These are phyloP conservation scores for Serendipita sp. DNA, from an alignment of 768 basidiomycete species.

Conservation along the genomic window DNA sequence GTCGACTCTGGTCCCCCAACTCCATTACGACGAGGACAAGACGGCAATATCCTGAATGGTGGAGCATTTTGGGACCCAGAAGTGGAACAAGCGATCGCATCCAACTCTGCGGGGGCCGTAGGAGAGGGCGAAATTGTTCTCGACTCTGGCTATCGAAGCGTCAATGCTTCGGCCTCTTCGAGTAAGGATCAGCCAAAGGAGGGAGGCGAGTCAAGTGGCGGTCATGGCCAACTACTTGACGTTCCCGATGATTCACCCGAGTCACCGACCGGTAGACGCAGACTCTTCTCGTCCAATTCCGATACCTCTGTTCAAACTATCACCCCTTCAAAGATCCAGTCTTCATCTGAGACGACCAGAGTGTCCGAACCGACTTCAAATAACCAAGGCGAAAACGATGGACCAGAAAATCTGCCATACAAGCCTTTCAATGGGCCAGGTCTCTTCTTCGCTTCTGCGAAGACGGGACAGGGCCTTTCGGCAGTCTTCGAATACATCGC, in stretches of 20 bases:
- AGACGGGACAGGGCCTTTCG: slow-evolving; percentile 54
- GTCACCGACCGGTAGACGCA: background rate
- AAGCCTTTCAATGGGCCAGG: slow-evolving; percentile 40
- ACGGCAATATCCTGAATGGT: background rate
- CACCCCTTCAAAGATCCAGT: background rate
- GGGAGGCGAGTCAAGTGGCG: background rate
- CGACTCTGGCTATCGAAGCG: background rate
- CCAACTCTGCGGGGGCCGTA: slow-evolving; percentile 22
- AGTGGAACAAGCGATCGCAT: slow-evolving; percentile 26
- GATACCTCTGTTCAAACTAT: background rate
- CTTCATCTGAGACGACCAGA: background rate
- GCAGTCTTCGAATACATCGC: slow-evolving; percentile 71
- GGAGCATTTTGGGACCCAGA: slow-evolving; percentile 1
- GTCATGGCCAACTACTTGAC: background rate
- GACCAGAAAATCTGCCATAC: slow-evolving; percentile 13
- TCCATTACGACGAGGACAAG: background rate
- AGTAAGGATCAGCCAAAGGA: background rate
- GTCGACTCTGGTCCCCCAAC: slow-evolving; percentile 27
- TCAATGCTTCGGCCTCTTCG: background rate
- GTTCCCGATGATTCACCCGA: background rate
- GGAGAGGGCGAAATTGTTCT: background rate
- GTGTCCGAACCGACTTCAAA: background rate
- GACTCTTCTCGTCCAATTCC: slow-evolving; percentile 3
- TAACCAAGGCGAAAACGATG: slow-evolving; percentile 9
- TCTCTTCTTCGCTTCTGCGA: slow-evolving; percentile 63